Base-by-base conservation (phyloP, 2,329 filamentous ascomycete genomes). In the Diaporthe sp. region DNA sequence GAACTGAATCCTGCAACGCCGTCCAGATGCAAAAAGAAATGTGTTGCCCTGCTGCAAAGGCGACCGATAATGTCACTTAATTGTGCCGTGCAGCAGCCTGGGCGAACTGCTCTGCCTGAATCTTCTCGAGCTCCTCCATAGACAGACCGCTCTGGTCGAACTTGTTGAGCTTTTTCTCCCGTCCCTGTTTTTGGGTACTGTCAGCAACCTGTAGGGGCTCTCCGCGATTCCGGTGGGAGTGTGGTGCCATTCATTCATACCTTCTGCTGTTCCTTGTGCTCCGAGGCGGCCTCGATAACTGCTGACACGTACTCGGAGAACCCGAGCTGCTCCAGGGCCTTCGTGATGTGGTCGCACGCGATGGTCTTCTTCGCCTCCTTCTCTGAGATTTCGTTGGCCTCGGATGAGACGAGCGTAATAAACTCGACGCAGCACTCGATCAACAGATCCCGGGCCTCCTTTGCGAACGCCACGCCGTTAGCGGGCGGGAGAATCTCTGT, bases 371-470 rank as follows among this genome's bases (percentile, higher is more conserved):
- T 99, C 68, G 96, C 95, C 82, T 99, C 97, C 85, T 98, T 98
- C 84, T 99, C 97, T 17, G 96, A 97, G 78, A 99, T 99, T 81
- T 99, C 97, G 85, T 99, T 99, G 77, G 97, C 97, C 87, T 99
- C 96, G 65, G 95, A 98, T n/a, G 96, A 98, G 80, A 99, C 94
- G 81, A 99, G 91, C 25, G 97, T 98, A 84, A 99, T 98, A 85
- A 99, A 99, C 85, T 99, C 97, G 81, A 99, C 96, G 82, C 97
- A 99, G 87, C 97, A 98, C 87, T 98, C 97, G 81, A 99, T 99
- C 71, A 99, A 89, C 3, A 98, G 89, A 82, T 99, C 97, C 76
- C 97, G 93, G 17, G 96, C 96, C 81, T 99, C 97, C 84, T 98
- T 98, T 58, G 96, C 95, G 83, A 98, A 98, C 2, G 94, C 93